Conservation (phyloP, 2,329 filamentous ascomycete genomes). For the Raffaelea ambrosiae region DNA sequence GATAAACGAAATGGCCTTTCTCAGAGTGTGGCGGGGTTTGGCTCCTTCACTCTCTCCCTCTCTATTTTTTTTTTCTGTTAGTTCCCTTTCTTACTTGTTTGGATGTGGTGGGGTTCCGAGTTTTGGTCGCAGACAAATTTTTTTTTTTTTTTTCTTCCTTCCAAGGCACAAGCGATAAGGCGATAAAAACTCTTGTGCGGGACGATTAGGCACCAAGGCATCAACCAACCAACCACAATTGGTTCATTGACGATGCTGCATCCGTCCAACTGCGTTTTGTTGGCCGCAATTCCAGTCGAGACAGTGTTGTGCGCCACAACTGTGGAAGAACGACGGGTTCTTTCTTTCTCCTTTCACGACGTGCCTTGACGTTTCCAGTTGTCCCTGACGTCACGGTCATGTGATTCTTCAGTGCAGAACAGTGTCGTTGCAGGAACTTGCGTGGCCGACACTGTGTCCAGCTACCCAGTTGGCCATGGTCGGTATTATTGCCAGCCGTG, state of each 20-base stretch:
- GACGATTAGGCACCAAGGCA: slow-evolving; percentile 11
- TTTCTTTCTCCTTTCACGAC: too few species aligned
- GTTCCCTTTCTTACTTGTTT: not conserved
- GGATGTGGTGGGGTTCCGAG: slow-evolving; percentile 7
- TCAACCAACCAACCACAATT: slow-evolving; percentile 1
- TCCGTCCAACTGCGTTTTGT: not conserved
- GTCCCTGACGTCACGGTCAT: too few species aligned
- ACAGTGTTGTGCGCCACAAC: too few species aligned
- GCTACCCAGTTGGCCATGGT: too few species aligned
- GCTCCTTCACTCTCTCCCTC: too few species aligned
- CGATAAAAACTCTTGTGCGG: slow-evolving; percentile 4
- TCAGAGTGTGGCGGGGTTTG: slow-evolving; percentile 3
- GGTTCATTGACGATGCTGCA: not conserved
- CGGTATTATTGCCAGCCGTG: too few species aligned
- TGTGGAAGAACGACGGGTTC: too few species aligned
- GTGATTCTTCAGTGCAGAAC: too few species aligned
- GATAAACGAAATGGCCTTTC: not conserved
- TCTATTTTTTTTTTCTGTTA: slow-evolving; percentile 2
- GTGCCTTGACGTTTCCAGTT: too few species aligned
- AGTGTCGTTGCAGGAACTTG: too few species aligned
- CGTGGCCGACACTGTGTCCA: too few species aligned
- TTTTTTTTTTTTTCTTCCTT: not conserved
- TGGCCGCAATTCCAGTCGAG: too few species aligned
- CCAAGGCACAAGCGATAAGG: slow-evolving; percentile 2
- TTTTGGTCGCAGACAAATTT: slow-evolving; percentile 2